phyloP scores from a whole-genome alignment of 2,329 filamentous ascomycete genomes.

The Neonectria coccinea region DNA sequence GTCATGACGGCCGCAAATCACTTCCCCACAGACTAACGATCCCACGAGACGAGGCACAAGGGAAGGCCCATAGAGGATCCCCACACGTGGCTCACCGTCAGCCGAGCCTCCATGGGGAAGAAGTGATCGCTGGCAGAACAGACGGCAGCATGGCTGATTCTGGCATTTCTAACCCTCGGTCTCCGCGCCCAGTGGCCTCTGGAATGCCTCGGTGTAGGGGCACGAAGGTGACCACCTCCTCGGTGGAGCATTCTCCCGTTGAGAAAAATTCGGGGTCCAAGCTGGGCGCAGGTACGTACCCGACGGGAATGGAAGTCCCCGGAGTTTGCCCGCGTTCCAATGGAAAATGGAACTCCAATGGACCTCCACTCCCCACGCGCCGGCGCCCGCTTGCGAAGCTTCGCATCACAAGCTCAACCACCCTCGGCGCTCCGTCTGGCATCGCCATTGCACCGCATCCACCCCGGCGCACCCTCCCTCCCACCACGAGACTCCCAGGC shows the following conservation, averaged over 20 bases:
- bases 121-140: not conserved
- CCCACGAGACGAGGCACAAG: not conserved
- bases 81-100: not conserved
- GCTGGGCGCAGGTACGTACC: not conserved
- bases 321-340: conserved; percentile 6
- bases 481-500: not conserved
- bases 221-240: not conserved
- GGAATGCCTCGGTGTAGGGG: not conserved
- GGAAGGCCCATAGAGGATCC: not conserved
- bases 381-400: not conserved
- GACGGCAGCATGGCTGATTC: not conserved
- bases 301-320: not conserved
- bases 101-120: not conserved
- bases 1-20: not conserved
- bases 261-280: not conserved
- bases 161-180: not conserved
- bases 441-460: conserved; percentile 3
- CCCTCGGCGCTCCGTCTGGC: conserved; percentile 4
- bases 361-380: not conserved
- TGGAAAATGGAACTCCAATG: not conserved
- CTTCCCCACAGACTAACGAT: not conserved
- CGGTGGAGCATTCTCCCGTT: not conserved
- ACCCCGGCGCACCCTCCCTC: not conserved
- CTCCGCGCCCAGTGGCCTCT: not conserved
- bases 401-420: conserved; percentile 5